Evolutionary conservation across 2,329 filamentous ascomycete genomes (phyloP), one percentile per base, ranked within the genome.

Genomic region (Trichoderma sp.): DNA sequence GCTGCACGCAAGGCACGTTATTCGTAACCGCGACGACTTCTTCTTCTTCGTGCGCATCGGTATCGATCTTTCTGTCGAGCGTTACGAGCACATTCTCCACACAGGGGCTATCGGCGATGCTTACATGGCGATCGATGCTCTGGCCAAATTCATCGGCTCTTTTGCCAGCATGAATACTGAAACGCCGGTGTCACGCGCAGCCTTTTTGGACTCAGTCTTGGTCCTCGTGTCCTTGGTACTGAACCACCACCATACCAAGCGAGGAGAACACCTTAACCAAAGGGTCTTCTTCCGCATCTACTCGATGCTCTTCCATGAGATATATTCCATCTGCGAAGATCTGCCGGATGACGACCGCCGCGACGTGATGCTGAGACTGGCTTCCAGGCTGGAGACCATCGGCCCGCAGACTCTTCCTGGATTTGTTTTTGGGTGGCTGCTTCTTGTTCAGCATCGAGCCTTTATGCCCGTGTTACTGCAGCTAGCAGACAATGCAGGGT

Each of bases 231-330:
- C 94, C 4, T 83, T 99, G 71, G 88, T 98, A 4, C 86, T 98
- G 73, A 95, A 93, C 80, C 91, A 96, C 76, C 94, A 98, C 79
- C 92, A 97, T 77, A 87, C 92, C 70, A 93, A 91, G 80, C 90
- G 92, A 59, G 92, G 90, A 4, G 94, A 97, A 68, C 88, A 87
- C 50, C 95, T 97, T 84, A 95, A 94, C 77, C 92, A 95, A 78
- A 91, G 93, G 73, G 91, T 97, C 34, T 98, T 98, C 85, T 96
- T 95, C 87, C 91, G 95, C 59, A 86, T 99, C 55, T 92, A 98
- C 78, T 95, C 94, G 0, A 84, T 92, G 77, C 86, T 98, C 62
- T 86, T 99, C 5, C 93, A 92, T 80, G 92, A 96, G 76, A 87
- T 95, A 70, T 85, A 88, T 32, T 78, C 84, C 61, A 84, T 88